Evolutionary conservation across 2,329 filamentous ascomycete genomes (phyloP).

Genomic region (Cercospora sp.): DNA sequence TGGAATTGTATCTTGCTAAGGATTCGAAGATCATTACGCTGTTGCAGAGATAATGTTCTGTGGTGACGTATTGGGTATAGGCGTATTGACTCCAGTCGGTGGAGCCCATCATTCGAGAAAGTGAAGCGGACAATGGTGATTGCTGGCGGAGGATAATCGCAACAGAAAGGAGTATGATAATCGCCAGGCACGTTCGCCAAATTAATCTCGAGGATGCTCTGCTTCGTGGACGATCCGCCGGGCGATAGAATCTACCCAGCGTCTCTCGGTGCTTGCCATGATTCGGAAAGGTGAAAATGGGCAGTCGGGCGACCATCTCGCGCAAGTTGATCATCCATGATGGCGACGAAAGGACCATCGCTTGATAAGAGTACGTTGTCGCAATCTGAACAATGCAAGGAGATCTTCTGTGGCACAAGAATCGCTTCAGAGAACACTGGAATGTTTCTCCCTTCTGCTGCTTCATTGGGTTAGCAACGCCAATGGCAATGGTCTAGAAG

Average conservation of each 20-base stretch:
- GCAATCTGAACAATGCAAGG: neutral
- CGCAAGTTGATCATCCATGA: neutral
- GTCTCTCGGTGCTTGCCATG: neutral
- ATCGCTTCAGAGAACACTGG: neutral
- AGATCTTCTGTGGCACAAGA: neutral
- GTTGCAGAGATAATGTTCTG: constrained; percentile 47
- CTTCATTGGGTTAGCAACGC: neutral
- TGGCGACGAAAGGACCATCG: neutral
- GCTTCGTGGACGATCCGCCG: neutral
- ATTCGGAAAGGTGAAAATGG: neutral
- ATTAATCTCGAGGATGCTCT: neutral
- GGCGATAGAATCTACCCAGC: neutral
- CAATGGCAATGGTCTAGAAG: neutral
- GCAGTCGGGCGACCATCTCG: neutral
- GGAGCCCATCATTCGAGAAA: neutral
- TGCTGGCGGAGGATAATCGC: neutral
- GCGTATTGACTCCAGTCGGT: constrained; percentile 38
- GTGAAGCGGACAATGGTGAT: neutral
- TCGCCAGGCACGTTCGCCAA: neutral
- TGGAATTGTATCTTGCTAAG: constrained; percentile 43
- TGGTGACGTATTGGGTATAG: constrained; percentile 48
- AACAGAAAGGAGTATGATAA: neutral
- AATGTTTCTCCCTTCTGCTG: neutral
- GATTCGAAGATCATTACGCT: constrained; percentile 48
- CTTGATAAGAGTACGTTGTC: neutral